phyloP scores from a whole-genome alignment of 2,329 filamentous ascomycete species.

The Paracoccidioides brasiliensis region DNA sequence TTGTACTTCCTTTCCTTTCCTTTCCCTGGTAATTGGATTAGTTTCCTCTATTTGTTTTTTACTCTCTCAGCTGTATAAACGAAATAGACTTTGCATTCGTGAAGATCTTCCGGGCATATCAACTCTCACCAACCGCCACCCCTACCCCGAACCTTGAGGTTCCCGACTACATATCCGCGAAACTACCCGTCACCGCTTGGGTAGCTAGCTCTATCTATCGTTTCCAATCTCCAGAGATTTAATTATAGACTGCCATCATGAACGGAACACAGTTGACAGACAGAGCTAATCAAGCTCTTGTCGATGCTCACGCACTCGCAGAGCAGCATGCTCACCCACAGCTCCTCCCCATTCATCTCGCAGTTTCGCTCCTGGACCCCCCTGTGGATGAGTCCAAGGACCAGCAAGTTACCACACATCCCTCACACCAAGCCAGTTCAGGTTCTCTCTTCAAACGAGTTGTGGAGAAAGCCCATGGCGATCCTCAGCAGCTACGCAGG shows the following conservation, averaged over 20 bases:
- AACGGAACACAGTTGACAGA: conserved; percentile 66
- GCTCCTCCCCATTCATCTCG: conserved; percentile 78
- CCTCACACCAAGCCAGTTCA: conserved; percentile 47
- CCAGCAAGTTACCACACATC: conserved; percentile 55
- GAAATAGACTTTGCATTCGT: no score
- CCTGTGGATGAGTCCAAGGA: conserved; percentile 52
- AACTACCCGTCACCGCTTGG: background rate
- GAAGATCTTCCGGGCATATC: no score
- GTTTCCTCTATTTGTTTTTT: background rate
- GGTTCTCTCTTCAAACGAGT: conserved; percentile 87
- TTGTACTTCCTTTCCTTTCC: background rate
- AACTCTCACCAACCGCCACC: background rate
- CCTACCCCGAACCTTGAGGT: background rate
- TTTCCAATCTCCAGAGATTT: background rate
- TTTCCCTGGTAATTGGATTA: background rate
- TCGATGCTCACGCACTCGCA: conserved; percentile 76
- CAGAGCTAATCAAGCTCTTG: conserved; percentile 75
- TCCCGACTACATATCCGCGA: background rate
- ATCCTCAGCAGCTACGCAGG: conserved; percentile 77
- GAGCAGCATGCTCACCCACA: conserved; percentile 86
- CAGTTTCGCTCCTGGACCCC: conserved; percentile 42
- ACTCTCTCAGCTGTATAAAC: no score
- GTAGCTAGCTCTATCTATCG: background rate
- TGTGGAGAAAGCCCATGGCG: conserved; percentile 83
- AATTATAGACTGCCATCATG: conserved; percentile 18